A percentile compares a stretch with the other conserved stretches of the same genome.
phyloP scores from a whole-genome alignment of 495 filamentous ascomycete genomes.

The Wilcoxina mikolae region DNA sequence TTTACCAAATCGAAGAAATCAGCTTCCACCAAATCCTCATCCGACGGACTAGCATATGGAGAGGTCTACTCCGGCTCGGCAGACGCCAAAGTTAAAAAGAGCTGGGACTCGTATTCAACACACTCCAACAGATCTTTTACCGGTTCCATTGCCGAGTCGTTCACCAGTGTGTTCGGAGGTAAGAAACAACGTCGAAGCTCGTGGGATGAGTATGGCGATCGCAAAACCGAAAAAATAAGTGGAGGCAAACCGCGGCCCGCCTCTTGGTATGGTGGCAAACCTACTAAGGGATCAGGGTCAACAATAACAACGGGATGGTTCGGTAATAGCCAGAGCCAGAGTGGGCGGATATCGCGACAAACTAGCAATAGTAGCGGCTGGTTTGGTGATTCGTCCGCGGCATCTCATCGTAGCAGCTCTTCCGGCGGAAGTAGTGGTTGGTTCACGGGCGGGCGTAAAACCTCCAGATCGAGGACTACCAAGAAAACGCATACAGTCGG shows the following conservation, averaged over 20 bases:
- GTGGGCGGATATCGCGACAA: no score
- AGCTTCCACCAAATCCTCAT: neutral
- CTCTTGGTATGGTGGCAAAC: neutral
- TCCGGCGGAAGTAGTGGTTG: neutral
- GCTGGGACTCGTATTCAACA: conserved; percentile 18
- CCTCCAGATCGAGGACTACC: no score
- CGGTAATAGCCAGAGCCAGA: neutral
- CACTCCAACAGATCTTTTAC: conserved; percentile 8
- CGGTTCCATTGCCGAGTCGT: conserved; percentile 11
- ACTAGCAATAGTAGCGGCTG: neutral
- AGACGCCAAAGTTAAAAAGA: neutral
- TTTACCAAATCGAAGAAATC: conserved; percentile 5
- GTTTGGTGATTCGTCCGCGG: neutral
- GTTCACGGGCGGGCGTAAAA: conserved; percentile 6
- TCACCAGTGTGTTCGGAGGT: conserved; percentile 8
- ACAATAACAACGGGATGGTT: no score
- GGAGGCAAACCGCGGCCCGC: neutral
- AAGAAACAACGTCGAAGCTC: conserved; percentile 7
- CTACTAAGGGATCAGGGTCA: no score
- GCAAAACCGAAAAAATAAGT: neutral
- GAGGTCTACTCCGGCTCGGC: neutral
- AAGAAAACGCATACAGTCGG: no score
- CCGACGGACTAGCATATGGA: conserved; percentile 4
- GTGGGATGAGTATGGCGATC: neutral
- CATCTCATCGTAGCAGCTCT: neutral